Evolutionary conservation across 2,329 filamentous ascomycete genomes (phyloP), one percentile per base, ranked within the genome.

Genomic region (Xylaria sp.): DNA sequence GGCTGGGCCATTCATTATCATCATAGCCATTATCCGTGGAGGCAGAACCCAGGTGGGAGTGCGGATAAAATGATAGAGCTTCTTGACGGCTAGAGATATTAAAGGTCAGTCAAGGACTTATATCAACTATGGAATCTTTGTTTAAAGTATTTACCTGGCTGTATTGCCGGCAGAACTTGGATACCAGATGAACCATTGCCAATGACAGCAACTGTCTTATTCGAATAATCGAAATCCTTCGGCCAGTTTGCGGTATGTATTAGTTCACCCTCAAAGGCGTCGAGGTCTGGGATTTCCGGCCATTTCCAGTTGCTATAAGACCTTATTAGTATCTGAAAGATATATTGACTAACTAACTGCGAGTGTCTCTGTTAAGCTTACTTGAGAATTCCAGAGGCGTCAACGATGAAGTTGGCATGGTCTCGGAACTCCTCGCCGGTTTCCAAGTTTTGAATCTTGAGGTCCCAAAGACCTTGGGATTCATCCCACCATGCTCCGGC

Each of bases 181-280:
- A 84, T 75, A 0, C 80, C 82, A 0, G 80, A 81, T 16, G 81
- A 76, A 5, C 81, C 81, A 55, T 81, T 83, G 7, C 82, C 82
- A 54, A 85, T 82, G n/a, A 85, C 73, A 2, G 78, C 80, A 6
- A 84, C 77, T 0, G 72, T 76, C 67, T 83, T 84, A 60, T 75
- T 76, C n/a, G 73, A 67, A 59, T 76, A 75, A 54, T 82, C 76
- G 47, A 82, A 79, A 16, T 74, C 69, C 35, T 78, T 71, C 1
- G 80, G 79, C 81, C 82, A 85, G 13, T 72, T 72, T 1, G 82
- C 81, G 3, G 78, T 83, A 66, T 85, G 82, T 37, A 84, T 71
- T 5, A 82, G 63, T 1, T 76, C 68, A 7, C 82, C 82, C 49
- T 76, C 66, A 65, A 81, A 85, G 9, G 69, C 66, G 1, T 78